Evolutionary conservation across 2,329 filamentous ascomycete genomes (phyloP).

Genomic region (Xylariaceae sp.): DNA sequence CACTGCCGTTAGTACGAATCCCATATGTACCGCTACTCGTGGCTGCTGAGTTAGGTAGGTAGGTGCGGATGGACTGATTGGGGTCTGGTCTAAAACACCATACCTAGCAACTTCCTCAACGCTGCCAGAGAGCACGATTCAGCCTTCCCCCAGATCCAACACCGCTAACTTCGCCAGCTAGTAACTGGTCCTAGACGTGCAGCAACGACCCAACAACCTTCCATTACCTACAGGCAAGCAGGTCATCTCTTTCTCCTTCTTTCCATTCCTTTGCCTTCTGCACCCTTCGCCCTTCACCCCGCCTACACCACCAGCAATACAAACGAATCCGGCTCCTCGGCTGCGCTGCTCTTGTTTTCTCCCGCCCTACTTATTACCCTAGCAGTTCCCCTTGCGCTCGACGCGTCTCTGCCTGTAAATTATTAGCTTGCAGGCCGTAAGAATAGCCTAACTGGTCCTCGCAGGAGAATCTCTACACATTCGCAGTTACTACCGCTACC

Average conservation of each 20-base stretch:
- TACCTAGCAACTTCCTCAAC: not conserved
- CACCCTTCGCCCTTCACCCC: not conserved
- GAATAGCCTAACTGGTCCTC: slow-evolving; percentile 7
- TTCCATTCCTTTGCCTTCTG: not conserved
- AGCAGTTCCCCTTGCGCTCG: not conserved
- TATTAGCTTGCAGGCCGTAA: slow-evolving; percentile 5
- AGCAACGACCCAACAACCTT: too few relatives aligned
- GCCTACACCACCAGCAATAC: not conserved
- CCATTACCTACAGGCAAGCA: not conserved
- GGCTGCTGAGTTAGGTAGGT: too few relatives aligned
- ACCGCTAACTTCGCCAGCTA: slow-evolving; percentile 1
- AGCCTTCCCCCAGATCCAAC: slow-evolving; percentile 14
- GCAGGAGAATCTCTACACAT: not conserved
- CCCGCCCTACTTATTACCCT: not conserved
- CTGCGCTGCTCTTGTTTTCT: not conserved
- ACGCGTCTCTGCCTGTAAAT: not conserved
- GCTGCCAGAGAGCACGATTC: slow-evolving; percentile 9
- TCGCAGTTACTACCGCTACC: not conserved
- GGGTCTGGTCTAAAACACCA: not conserved
- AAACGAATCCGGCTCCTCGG: not conserved
- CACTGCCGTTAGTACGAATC: too few relatives aligned
- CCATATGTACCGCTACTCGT: too few relatives aligned
- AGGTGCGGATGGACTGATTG: too few relatives aligned
- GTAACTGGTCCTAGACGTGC: not conserved
- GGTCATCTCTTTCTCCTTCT: not conserved